Percentiles rank a stretch among this genome's conserved stretches.
phyloP scores from a whole-genome alignment of 495 filamentous ascomycete genomes.

The Aspergillus taichungensis region DNA sequence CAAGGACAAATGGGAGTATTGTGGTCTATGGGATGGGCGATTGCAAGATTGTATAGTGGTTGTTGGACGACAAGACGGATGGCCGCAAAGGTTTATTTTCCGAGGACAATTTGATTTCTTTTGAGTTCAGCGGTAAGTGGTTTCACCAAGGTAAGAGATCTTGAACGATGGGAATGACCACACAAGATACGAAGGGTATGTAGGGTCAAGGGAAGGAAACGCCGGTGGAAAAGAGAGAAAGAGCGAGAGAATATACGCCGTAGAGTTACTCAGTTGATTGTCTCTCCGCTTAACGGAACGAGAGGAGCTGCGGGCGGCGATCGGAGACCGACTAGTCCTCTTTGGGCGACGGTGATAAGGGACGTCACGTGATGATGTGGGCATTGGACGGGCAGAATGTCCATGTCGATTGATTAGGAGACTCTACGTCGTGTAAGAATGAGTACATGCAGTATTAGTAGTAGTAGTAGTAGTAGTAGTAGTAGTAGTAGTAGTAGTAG shows the following conservation, averaged over 20 bases:
- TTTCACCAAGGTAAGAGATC: too few species aligned
- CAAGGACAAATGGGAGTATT: not conserved
- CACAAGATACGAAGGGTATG: too few species aligned
- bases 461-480: not conserved
- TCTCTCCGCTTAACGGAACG: conserved; percentile 19
- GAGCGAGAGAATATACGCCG: conserved; percentile 1
- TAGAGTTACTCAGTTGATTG: not conserved
- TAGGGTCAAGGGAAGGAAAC: too few species aligned
- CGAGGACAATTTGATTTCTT: too few species aligned
- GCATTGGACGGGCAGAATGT: too few species aligned
- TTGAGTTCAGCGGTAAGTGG: too few species aligned
- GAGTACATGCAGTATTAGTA: too few species aligned
- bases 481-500: not conserved
- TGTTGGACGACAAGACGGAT: too few species aligned
- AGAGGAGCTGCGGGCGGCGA: conserved; percentile 21
- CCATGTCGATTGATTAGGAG: too few species aligned
- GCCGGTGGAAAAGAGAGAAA: not conserved
- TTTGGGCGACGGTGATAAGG: conserved; percentile 27
- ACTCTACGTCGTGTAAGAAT: not conserved
- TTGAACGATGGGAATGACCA: too few species aligned
- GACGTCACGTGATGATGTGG: conserved; percentile 17
- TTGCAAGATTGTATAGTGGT: not conserved
- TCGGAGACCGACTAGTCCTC: conserved; percentile 25
- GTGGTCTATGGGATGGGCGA: not conserved
- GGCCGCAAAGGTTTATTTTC: too few species aligned